phyloP scores from a whole-genome alignment of 331 rosid species.

The Quercus tomentella region DNA sequence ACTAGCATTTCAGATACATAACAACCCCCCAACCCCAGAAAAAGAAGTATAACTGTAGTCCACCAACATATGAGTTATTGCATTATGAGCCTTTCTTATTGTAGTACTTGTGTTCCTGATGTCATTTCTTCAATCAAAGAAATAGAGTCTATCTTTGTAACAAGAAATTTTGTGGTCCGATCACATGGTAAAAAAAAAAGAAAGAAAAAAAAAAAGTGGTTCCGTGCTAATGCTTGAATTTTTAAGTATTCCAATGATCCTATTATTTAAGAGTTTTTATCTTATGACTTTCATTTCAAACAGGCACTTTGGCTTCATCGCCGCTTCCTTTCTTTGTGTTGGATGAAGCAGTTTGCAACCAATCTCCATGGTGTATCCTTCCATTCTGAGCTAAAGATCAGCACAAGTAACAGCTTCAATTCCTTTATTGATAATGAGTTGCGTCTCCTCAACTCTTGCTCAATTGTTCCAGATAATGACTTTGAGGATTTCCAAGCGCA shows the following conservation, averaged over 20 bases:
- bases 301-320: slow-evolving; percentile 98
- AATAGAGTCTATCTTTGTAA: neutral
- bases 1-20: too few species aligned
- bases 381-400: neutral
- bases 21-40: too few species aligned
- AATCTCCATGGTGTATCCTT: slow-evolving; percentile 17
- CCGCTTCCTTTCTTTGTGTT: slow-evolving; percentile 62
- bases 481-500: slow-evolving; percentile 76
- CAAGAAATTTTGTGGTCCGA: neutral
- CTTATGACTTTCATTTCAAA: slow-evolving; percentile 12
- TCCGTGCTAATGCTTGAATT: neutral
- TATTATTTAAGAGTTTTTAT: neutral
- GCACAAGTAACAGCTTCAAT: slow-evolving; percentile 21
- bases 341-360: slow-evolving; percentile 43
- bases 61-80: too few species aligned
- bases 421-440: slow-evolving; percentile 57
- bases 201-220: neutral
- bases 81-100: too few species aligned
- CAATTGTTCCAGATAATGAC: slow-evolving; percentile 36
- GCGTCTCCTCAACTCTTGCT: slow-evolving; percentile 45
- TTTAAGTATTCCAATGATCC: neutral
- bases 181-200: too few species aligned
- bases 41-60: too few species aligned
- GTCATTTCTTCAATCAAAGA: neutral
- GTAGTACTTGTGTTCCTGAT: neutral